Base-by-base conservation (phyloP, 192 early-diverging fungal genomes). In the Mycoemilia scoparia region DNA sequence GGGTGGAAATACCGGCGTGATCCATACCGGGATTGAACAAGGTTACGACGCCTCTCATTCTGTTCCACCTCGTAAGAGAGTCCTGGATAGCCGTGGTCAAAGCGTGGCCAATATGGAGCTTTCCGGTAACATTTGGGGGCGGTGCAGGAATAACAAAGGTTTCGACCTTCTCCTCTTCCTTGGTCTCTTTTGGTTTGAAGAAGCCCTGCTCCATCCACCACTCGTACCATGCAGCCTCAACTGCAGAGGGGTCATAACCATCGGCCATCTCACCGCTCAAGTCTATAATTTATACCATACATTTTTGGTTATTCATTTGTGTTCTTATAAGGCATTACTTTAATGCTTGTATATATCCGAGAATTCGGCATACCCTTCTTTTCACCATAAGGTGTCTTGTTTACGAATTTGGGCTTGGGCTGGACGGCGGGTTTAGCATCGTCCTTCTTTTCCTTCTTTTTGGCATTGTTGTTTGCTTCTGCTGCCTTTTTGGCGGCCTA, bases 81-180 rank as follows among this genome's bases (percentile, higher is more conserved):
- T 99, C 95, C 62, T 96, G 85, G 49, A 99, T 95, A 24, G 91
- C 62, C 43, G 85, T 73, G 30, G 84, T 89, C 45, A 99, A 58
- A 5, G 80, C 87, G 46, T 99, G 95, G 14, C 95, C 82, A 43
- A 92, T 75, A 46, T 99, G 91, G 32, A 99, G 76, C 35, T 76
- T 74, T 39, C 95, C 95, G 12, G 95, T 99, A 27, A 99, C 82
- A 54, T 99, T 99, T n/a, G 95, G 95, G 46, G 95, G 95, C 8
- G 90, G 95, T 9, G 83, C 76, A n/a, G 89, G 74, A 44, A 99
- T 73, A 21, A 93, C 79, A 62, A 86, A 97, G 18, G 69, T 51
- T 36, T 84, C 88, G 38, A 79, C 79, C 7, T 74, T 58, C 34
- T 66, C 72, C 46, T 67, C 39, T 45, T 79, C 66, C 31, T 82